Evolutionary conservation across 805 yeast genomes (phyloP), one percentile per base, ranked within the genome.

Genomic region (Dipodascus geniculatus): DNA sequence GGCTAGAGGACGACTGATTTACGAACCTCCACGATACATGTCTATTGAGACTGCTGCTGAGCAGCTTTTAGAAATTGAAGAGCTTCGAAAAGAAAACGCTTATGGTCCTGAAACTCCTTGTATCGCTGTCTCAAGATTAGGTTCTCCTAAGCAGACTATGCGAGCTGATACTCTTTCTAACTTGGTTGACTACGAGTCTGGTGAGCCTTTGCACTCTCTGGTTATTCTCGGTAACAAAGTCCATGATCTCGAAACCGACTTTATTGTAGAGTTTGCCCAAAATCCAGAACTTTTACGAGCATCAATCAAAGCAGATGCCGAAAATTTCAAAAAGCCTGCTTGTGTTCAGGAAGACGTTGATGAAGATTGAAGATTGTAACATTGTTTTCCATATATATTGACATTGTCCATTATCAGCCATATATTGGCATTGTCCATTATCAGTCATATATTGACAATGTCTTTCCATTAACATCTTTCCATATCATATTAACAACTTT

Each of bases 1-100:
- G 82, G 95, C 96, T 49, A 79, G 96, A 56, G 98, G 98, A 1
- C 79, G 93, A 68, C 72, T 84, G 50, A 87, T 91, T 38, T 91
- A 87, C 66, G 99, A 91, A 68, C 98, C 98, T 35, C 99, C 99
- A 51, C 78, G 99, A 66, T 91, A 89, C 71, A 91, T 91, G 99
- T 79, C 82, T 57, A 89, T 93, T 58, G 79, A 83, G 52, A 87
- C 95, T 50, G 96, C 96, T 56, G 90, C 96, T 42, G 76, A 78
- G 55, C 98, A 91, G 68, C 72, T 91, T 60, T 70, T 91, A 52
- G 98, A 93, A 68, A 79, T 90, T 56, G 98, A 91, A 71, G 91
- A 85, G 62, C 67, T 68, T 44, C 80, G 95, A 67, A 72, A 77
- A 17, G 89, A 87, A 63, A 68, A 78, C 56, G 96, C 95, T 9